Conservation (phyloP, 805 yeast genomes). For the Wickerhamomyces subpelliculosus region DNA sequence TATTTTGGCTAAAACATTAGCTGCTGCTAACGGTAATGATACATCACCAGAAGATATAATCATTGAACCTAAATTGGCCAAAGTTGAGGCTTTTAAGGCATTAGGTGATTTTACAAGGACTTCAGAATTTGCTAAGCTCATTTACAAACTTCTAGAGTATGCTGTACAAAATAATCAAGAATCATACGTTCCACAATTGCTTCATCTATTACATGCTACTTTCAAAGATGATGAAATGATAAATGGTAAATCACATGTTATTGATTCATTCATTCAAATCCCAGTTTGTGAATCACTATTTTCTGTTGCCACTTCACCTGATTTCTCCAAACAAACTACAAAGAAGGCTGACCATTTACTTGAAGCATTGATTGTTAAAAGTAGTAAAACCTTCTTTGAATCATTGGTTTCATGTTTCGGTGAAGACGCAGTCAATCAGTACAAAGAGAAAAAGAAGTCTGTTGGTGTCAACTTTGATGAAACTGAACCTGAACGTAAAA, state of each 20-base stretch:
- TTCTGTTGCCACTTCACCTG: conserved; percentile 39
- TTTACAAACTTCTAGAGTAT: conserved; percentile 50
- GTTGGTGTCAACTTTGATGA: conserved; percentile 34
- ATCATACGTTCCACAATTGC: conserved; percentile 47
- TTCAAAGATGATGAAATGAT: conserved; percentile 41
- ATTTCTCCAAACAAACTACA: conserved; percentile 40
- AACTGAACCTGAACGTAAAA: conserved; percentile 48
- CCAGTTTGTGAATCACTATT: conserved; percentile 54
- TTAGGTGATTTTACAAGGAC: conserved; percentile 48
- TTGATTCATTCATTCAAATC: conserved; percentile 41
- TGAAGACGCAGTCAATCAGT: conserved; percentile 40
- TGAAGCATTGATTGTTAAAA: conserved; percentile 42
- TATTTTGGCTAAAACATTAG: conserved; percentile 36
- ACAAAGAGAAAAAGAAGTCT: conserved; percentile 39
- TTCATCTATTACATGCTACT: conserved; percentile 66
- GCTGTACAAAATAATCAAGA: conserved; percentile 47
- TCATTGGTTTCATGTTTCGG: conserved; percentile 54
- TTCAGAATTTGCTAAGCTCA: conserved; percentile 44
- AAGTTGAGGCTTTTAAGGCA: conserved; percentile 27
- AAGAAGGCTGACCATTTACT: conserved; percentile 53
- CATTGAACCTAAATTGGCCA: conserved; percentile 37
- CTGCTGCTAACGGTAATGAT: conserved; percentile 20
- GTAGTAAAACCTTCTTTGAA: conserved; percentile 39
- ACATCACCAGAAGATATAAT: conserved; percentile 29
- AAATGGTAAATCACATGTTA: conserved; percentile 33